Percentiles rank a stretch among this genome's conserved stretches.
Evolutionary conservation across 2,329 filamentous ascomycete genomes (phyloP).

Genomic region (Fusarium sp.): DNA sequence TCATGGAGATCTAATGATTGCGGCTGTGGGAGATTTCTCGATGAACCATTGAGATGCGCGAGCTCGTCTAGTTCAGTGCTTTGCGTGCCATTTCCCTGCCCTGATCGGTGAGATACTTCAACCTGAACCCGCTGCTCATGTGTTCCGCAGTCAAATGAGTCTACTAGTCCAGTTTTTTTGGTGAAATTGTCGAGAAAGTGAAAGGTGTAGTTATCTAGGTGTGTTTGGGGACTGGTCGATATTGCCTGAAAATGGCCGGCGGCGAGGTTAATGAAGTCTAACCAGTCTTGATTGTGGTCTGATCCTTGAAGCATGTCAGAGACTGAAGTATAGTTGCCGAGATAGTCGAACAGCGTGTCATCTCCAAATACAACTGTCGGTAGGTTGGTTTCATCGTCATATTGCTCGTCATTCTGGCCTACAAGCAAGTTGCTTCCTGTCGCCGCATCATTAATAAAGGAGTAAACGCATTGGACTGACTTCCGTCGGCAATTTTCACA

Average conservation of each 20-base stretch:
- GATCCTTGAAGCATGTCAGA: not conserved
- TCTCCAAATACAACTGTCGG: not conserved
- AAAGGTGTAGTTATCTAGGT: not conserved
- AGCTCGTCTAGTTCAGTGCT: rapidly evolving
- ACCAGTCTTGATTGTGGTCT: not conserved
- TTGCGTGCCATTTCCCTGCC: rapidly evolving
- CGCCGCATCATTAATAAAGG: rapidly evolving
- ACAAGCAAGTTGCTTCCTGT: not conserved
- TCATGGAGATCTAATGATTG: not conserved
- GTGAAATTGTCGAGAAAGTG: conserved; percentile 9
- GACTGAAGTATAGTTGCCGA: not conserved
- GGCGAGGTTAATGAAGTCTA: not conserved
- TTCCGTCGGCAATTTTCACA: not conserved
- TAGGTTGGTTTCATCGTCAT: rapidly evolving
- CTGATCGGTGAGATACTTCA: rapidly evolving
- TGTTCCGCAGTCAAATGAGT: not conserved
- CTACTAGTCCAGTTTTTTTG: not conserved
- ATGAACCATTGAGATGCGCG: too few relatives aligned
- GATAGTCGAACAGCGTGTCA: not conserved
- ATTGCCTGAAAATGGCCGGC: not conserved
- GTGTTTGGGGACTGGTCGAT: not conserved
- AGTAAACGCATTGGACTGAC: not conserved
- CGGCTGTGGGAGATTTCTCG: rapidly evolving
- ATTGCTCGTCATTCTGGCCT: too few relatives aligned
- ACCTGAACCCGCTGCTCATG: not conserved